phyloP scores from a whole-genome alignment of 768 basidiomycete genomes.

The Lentinus tigrinus region DNA sequence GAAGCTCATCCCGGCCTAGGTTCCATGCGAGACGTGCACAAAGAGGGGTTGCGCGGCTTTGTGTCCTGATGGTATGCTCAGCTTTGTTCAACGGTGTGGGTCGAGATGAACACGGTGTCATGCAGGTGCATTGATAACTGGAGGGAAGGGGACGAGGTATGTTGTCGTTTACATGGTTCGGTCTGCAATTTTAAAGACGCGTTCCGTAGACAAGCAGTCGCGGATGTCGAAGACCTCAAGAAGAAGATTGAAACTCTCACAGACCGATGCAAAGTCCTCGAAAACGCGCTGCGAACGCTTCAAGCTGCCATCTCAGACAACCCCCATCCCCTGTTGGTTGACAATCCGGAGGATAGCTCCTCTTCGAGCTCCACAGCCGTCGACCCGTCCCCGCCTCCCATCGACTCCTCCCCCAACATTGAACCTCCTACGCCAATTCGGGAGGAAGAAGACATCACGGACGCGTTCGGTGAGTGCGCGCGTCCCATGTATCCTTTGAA shows the following conservation, averaged over 20 bases:
- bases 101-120: neutral
- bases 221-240: slow-evolving; percentile 72
- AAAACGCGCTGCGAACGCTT: slow-evolving; percentile 51
- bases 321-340: slow-evolving; percentile 47
- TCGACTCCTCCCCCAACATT: neutral
- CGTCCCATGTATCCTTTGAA: neutral
- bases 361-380: neutral
- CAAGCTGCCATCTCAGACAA: slow-evolving; percentile 49
- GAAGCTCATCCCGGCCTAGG: slow-evolving; percentile 34
- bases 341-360: slow-evolving; percentile 13
- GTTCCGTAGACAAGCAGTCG: slow-evolving; percentile 48
- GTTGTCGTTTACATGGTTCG: neutral
- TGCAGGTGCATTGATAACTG: slow-evolving; percentile 53
- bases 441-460: slow-evolving; percentile 48
- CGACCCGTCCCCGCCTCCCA: neutral
- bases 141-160: slow-evolving; percentile 55
- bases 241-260: slow-evolving; percentile 56
- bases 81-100: neutral
- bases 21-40: slow-evolving; percentile 77
- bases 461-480: slow-evolving; percentile 44
- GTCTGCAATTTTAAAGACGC: neutral
- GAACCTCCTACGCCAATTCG: slow-evolving; percentile 18
- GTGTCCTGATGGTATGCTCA: slow-evolving; percentile 69
- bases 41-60: slow-evolving; percentile 73
- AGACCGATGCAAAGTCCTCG: slow-evolving; percentile 58